Evolutionary conservation across 768 basidiomycete genomes (phyloP).

Genomic region (Boletus patriciae): DNA sequence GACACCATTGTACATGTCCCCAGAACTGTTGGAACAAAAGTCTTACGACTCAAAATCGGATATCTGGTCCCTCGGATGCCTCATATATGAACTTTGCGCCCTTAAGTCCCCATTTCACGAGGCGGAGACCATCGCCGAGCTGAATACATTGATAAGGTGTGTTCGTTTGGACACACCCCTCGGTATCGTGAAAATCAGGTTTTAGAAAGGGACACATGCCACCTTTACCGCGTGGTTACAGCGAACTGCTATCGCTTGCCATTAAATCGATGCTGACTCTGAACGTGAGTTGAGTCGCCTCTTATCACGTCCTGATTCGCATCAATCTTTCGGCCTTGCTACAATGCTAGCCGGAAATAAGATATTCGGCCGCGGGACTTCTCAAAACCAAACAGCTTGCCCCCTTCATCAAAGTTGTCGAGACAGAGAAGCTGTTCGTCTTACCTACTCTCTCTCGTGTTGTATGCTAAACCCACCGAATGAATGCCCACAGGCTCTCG

Average conservation of each 20-base stretch:
- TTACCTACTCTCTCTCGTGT: neutral
- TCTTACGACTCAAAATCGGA: conserved; percentile 97
- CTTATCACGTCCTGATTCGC: neutral
- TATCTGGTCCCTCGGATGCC: conserved; percentile 97
- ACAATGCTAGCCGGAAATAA: conserved; percentile 68
- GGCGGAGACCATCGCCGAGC: conserved; percentile 84
- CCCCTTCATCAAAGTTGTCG: conserved; percentile 66
- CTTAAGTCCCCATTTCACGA: conserved; percentile 91
- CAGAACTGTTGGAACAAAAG: conserved; percentile 95
- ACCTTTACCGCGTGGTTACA: conserved; percentile 82
- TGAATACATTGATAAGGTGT: conserved; percentile 77
- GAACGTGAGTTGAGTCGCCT: conserved; percentile 51
- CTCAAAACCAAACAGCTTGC: conserved; percentile 78
- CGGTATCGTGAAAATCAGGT: neutral
- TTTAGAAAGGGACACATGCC: conserved; percentile 85
- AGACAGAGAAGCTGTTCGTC: conserved; percentile 75
- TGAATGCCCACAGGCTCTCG: conserved; percentile 46
- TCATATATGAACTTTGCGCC: conserved; percentile 95
- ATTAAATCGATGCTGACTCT: conserved; percentile 87
- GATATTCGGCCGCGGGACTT: conserved; percentile 77
- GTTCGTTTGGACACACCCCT: conserved; percentile 13
- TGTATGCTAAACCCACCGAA: neutral
- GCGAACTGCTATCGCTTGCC: conserved; percentile 61
- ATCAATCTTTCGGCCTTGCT: neutral
- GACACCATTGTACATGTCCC: conserved; percentile 99